Evolutionary conservation across 2,329 filamentous ascomycete species (phyloP).

Genomic region (Curvularia sp.): DNA sequence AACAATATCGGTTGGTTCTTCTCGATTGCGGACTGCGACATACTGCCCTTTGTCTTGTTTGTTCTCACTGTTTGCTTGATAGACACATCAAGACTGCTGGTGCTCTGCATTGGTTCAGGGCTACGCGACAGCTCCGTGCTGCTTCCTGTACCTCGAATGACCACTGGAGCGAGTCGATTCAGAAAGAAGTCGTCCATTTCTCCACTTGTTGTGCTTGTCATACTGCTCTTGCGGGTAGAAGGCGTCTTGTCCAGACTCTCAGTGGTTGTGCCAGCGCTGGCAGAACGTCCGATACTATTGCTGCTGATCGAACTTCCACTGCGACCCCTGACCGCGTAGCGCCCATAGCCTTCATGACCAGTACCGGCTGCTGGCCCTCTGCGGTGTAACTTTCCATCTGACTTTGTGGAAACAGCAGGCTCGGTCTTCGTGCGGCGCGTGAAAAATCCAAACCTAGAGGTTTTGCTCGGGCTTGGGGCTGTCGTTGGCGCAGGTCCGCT

Average conservation of each 20-base stretch:
- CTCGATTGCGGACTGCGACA: slow-evolving; percentile 27
- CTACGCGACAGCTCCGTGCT: slow-evolving; percentile 47
- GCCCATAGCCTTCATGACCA: slow-evolving; percentile 85
- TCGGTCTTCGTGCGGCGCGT: slow-evolving; percentile 72
- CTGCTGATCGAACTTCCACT: slow-evolving; percentile 65
- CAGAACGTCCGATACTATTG: slow-evolving; percentile 57
- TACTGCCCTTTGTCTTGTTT: slow-evolving; percentile 31
- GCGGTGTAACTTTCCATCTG: slow-evolving; percentile 61
- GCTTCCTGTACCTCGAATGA: slow-evolving; percentile 55
- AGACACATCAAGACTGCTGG: slow-evolving; percentile 44
- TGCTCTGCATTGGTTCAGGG: slow-evolving; percentile 47
- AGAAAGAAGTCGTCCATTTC: slow-evolving; percentile 57
- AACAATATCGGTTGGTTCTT: slow-evolving; percentile 39
- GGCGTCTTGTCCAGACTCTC: slow-evolving; percentile 46
- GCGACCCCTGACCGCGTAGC: slow-evolving; percentile 68
- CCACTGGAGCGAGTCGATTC: slow-evolving; percentile 54
- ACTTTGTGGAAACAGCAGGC: slow-evolving; percentile 61
- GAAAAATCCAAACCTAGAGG: slow-evolving; percentile 79
- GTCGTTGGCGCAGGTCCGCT: slow-evolving; percentile 53
- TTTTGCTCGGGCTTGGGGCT: slow-evolving; percentile 61
- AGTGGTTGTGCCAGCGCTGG: slow-evolving; percentile 52
- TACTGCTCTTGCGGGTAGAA: slow-evolving; percentile 53
- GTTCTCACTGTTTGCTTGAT: slow-evolving; percentile 19
- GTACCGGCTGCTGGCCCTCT: slow-evolving; percentile 92
- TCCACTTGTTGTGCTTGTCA: slow-evolving; percentile 50